Percentiles rank a stretch among this genome's conserved stretches.
These are phyloP conservation scores for Dichotomocladium elegans DNA, from an alignment of 371 early-diverging fungal genomes.

Conservation along the genomic window DNA sequence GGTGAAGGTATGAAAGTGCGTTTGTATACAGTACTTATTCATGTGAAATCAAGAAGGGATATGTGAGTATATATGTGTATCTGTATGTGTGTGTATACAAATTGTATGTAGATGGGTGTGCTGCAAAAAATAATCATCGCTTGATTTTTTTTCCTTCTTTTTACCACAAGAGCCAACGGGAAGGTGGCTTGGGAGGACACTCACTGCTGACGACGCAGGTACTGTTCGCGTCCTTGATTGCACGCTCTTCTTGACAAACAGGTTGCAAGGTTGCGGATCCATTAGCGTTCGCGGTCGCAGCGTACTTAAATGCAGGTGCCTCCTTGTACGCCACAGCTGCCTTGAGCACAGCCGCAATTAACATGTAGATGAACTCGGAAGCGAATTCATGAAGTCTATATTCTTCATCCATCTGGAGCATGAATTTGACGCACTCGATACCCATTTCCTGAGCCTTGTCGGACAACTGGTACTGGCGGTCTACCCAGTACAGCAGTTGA, in stretches of 20 bases:
- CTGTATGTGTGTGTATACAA: neutral
- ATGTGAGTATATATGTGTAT: neutral
- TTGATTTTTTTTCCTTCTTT: neutral
- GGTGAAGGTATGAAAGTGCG: too few species aligned
- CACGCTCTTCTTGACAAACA: neutral
- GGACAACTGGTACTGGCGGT: constrained; percentile 45
- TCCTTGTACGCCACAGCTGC: constrained; percentile 64
- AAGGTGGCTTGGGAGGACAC: neutral
- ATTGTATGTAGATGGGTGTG: neutral
- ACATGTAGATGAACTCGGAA: constrained; percentile 50
- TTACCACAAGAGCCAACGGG: neutral
- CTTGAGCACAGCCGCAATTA: constrained; percentile 52
- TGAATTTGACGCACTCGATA: constrained; percentile 44
- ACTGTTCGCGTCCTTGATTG: neutral
- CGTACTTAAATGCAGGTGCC: constrained; percentile 26
- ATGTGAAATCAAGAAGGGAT: neutral
- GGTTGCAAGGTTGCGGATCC: neutral
- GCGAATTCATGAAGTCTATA: constrained; percentile 61
- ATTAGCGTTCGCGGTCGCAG: neutral
- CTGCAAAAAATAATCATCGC: too few species aligned
- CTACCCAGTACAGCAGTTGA: constrained; percentile 44
- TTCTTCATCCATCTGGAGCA: constrained; percentile 53
- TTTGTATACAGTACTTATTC: neutral
- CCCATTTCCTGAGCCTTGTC: constrained; percentile 49
- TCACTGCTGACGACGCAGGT: too few species aligned